Evolutionary conservation across 768 basidiomycete species (phyloP), one percentile per base, ranked within the genome.

Genomic region (Lactarius sp.): DNA sequence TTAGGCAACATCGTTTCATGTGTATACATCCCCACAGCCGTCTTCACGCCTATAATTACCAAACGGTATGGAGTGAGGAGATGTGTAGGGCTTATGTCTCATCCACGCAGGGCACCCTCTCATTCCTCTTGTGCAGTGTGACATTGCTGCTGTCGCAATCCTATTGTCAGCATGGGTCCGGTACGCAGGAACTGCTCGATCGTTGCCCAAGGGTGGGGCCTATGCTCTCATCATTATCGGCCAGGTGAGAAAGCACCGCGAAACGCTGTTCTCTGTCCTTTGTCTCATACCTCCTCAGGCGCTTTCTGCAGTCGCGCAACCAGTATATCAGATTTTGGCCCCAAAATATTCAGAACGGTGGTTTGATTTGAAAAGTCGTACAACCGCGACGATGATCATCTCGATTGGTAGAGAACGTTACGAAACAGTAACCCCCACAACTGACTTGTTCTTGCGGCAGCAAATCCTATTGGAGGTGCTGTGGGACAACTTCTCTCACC

Each of bases 321-420:
- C 90, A 3, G 76, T 86, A 14, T 92, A 84, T 72, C 90, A 90
- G 74, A 81, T 93, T 31, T 75, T 92, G 9, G 88, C 87, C 6
- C 89, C 92, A 1, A 85, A 83, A 57, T 94, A 87, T 73, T 92
- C 91, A 0, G 88, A 94, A 71, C 82, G 75, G 37, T 94, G 92
- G 92, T 94, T 94, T 69, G 84, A 88, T 64, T 74, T 92, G 52
- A 77, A 81, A 62, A 84, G 86, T 14, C 80, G 92, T 47, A 92
- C 88, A 2, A 92, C 91, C 0, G 89, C 89, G 13, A 94, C 83
- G n/a, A 83, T 83, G 82, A 52, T 80, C 42, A 76, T 84, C 57
- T 77, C 81, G 9, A 69, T 84, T 34, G 75, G 81, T 78, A 39
- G 27, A 18, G 7, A 1, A 33, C n/a, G 0, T 18, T 12, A 14